phyloP scores from a whole-genome alignment of 2,329 filamentous ascomycete species.

The Phyllosticta citrichinensis region DNA sequence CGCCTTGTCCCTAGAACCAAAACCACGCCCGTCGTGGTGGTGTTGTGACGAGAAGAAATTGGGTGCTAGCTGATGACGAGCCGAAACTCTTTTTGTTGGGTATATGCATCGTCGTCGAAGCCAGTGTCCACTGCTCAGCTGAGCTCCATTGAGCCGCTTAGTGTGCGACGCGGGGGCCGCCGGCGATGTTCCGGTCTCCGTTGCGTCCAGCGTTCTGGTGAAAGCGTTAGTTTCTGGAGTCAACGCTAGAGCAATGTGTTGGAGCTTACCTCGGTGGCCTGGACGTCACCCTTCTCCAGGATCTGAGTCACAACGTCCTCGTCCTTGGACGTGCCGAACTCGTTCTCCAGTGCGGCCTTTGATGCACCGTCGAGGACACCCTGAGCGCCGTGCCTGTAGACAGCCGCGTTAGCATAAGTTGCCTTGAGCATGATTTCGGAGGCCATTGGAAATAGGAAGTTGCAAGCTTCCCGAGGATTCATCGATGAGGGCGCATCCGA shows the following conservation, averaged over 20 bases:
- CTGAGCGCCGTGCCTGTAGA: slow-evolving; percentile 68
- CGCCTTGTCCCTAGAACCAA: neutral
- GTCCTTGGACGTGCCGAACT: slow-evolving; percentile 73
- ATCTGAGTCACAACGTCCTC: slow-evolving; percentile 79
- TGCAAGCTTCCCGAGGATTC: neutral
- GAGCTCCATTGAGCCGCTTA: neutral
- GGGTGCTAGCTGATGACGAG: neutral
- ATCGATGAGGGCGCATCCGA: neutral
- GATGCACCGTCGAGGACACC: slow-evolving; percentile 69
- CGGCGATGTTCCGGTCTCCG: slow-evolving; percentile 33
- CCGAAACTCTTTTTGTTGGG: neutral
- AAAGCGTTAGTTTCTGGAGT: slow-evolving; percentile 7
- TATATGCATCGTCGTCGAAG: neutral
- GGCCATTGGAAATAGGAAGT: neutral
- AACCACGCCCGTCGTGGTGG: neutral
- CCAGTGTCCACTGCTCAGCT: neutral
- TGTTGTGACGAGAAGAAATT: neutral
- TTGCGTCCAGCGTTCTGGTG: slow-evolving; percentile 24
- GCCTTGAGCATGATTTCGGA: neutral
- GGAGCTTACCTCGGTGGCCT: slow-evolving; percentile 47
- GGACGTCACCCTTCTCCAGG: slow-evolving; percentile 61
- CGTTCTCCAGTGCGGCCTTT: slow-evolving; percentile 64
- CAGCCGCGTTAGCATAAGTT: neutral
- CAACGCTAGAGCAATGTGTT: neutral
- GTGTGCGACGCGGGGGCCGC: slow-evolving; percentile 22